Base-by-base conservation (phyloP, 768 basidiomycete species). In the Baorangia bicolor region DNA sequence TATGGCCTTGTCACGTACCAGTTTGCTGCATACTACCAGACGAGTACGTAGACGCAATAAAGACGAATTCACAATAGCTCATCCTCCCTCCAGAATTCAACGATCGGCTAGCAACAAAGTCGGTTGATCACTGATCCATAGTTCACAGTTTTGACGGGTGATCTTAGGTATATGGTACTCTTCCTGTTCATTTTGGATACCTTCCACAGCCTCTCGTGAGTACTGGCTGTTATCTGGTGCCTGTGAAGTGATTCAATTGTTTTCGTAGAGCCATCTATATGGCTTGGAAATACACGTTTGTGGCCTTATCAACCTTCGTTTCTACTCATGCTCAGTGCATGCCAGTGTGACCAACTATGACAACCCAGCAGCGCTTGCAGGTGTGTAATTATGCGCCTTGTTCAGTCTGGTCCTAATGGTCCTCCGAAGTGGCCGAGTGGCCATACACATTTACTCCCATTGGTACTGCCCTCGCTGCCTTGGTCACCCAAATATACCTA, bases 1-100 rank as follows among this genome's bases (percentile, higher is more conserved):
- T 79, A 76, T 51, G 78, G 78, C 1, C 66, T 78, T 20, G 78
- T 78, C 55, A 69, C 70, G 10, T 76, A 72, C 61, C 76, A 78
- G 53, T 79, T 78, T 56, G 67, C 73, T 9, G 60, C 69, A 3
- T 78, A 79, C 53, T 68, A 71, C 57, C 69, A 65, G 46, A 55
- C 55, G 37, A 39, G 56, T 53, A 50, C 48, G 66, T 54, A 4
- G 30, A 33, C 4, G 25, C 9, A 0, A 16, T 34, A 16, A 21
- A n/a, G 9, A 40, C 20, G 13, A 28, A 16, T 37, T 3, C 9
- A 28, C 31, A 30, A 8, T 3, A 42, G 31, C 30, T 21, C 20
- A 41, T 16, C 1, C 14, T 2, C 38, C 7, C 30, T 12, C 16
- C 34, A 65, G 64, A 49, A 28, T 65, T 61, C 41, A 53, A 65